A percentile compares a stretch with the other conserved stretches of the same genome.
Conservation (phyloP, 139 green algal genomes). For the Chlorella sp. region DNA sequence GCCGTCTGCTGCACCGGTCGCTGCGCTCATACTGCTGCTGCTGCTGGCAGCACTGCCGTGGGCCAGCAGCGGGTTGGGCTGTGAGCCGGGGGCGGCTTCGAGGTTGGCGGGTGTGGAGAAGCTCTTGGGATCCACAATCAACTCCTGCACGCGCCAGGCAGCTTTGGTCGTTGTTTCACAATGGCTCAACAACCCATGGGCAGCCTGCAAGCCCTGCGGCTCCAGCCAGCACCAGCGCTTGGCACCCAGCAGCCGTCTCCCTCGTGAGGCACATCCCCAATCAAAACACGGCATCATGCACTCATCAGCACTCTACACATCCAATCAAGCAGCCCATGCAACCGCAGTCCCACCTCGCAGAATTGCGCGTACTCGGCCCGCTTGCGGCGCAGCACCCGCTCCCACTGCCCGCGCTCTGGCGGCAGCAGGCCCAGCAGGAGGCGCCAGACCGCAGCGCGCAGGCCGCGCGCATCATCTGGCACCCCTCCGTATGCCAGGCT, state of each 20-base stretch:
- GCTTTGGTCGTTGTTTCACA: too few relatives aligned
- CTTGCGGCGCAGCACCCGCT: conserved; percentile 62
- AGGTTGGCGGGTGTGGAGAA: not conserved
- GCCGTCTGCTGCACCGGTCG: not conserved
- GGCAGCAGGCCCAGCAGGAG: conserved; percentile 90
- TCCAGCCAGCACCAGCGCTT: too few relatives aligned
- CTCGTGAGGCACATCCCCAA: too few relatives aligned
- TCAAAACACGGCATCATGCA: too few relatives aligned
- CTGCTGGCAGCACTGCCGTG: conserved; percentile 5
- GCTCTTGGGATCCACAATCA: conserved; percentile 87
- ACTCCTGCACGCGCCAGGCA: conserved; percentile 77
- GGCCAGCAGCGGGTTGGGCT: conserved; percentile 36
- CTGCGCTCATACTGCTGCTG: not conserved
- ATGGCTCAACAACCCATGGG: too few relatives aligned
- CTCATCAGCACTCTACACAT: too few relatives aligned
- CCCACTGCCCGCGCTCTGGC: conserved; percentile 71
- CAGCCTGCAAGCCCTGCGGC: too few relatives aligned
- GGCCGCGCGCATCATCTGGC: conserved; percentile 66
- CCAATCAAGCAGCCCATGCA: not conserved
- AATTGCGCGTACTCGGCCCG: conserved; percentile 87
- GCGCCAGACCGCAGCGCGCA: conserved; percentile 83
- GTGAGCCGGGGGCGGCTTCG: conserved; percentile 22
- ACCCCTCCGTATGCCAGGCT: conserved; percentile 75
- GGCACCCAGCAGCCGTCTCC: too few relatives aligned
- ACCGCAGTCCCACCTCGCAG: conserved; percentile 61